phyloP scores from a whole-genome alignment of 148 eudicot species.

The Suaeda aralocaspica region DNA sequence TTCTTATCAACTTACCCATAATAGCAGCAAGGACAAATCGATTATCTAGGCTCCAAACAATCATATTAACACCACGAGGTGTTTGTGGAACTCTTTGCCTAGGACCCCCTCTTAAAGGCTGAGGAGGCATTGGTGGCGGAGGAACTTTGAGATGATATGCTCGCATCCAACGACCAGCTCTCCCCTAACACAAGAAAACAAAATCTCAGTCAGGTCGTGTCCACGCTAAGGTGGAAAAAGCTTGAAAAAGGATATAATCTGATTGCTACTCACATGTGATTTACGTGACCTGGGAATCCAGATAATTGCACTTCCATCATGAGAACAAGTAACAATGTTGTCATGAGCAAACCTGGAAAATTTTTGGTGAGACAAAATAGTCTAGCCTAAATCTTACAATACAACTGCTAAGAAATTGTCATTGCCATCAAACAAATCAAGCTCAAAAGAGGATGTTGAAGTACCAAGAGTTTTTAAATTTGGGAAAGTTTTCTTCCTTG shows the following conservation, averaged over 20 bases:
- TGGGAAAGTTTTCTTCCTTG: conserved; percentile 75
- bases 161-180: conserved; percentile 72
- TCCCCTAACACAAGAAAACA: conserved; percentile 47
- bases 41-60: conserved; percentile 93
- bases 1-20: conserved; percentile 61
- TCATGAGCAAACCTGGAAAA: conserved; percentile 77
- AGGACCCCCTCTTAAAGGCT: conserved; percentile 87
- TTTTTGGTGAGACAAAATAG: conserved; percentile 7
- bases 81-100: conserved; percentile 84
- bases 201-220: not conserved
- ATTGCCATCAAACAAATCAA: not conserved
- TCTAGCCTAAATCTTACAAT: not conserved
- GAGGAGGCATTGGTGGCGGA: conserved; percentile 88
- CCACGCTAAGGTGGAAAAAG: not conserved
- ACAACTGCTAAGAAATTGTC: not conserved
- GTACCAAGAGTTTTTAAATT: conserved; percentile 80
- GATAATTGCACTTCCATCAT: conserved; percentile 96
- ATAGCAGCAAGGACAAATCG: conserved; percentile 97
- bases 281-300: conserved; percentile 96
- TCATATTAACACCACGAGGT: conserved; percentile 98
- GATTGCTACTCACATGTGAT: conserved; percentile 68
- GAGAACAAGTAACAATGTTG: conserved; percentile 94
- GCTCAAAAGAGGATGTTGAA: conserved; percentile 9
- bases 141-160: conserved; percentile 98
- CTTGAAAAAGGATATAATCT: not conserved